Conservation (phyloP, 2,329 filamentous ascomycete genomes). For the Emericellopsis cladophorae region DNA sequence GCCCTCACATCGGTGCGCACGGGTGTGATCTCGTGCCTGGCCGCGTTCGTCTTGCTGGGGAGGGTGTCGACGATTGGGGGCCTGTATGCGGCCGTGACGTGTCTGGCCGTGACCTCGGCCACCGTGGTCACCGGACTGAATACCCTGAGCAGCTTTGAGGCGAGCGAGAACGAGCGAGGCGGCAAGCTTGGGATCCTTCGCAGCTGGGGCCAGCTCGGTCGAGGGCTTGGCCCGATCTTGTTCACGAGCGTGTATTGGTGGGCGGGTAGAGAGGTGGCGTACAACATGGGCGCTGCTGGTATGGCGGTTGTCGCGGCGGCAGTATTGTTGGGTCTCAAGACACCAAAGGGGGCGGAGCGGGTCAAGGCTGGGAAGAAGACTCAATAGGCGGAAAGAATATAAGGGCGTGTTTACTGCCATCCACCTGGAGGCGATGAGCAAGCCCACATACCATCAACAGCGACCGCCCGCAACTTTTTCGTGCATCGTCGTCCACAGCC, state of each 20-base stretch:
- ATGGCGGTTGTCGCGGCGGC: slow-evolving; percentile 63
- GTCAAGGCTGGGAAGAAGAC: slow-evolving; percentile 7
- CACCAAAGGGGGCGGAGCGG: slow-evolving; percentile 29
- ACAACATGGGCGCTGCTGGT: slow-evolving; percentile 65
- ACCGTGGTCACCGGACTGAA: slow-evolving; percentile 93
- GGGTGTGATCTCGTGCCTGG: slow-evolving; percentile 64
- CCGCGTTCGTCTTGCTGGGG: slow-evolving; percentile 70
- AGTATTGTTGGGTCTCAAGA: slow-evolving; percentile 60
- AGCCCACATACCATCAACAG: no score
- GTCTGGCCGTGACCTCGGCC: slow-evolving; percentile 80
- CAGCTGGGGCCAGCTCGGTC: slow-evolving; percentile 72
- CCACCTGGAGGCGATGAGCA: no score
- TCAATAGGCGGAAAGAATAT: slow-evolving; percentile 2
- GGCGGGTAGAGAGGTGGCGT: slow-evolving; percentile 81
- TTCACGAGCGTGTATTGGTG: slow-evolving; percentile 99
- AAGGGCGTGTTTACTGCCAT: no score
- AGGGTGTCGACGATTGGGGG: slow-evolving; percentile 52
- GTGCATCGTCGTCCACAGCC: no score
- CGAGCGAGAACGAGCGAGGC: slow-evolving; percentile 65
- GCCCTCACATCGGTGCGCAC: slow-evolving; percentile 69
- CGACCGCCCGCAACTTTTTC: no score
- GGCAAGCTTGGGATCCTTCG: slow-evolving; percentile 77
- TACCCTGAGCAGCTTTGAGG: slow-evolving; percentile 83
- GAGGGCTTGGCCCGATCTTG: slow-evolving; percentile 73
- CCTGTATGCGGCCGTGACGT: slow-evolving; percentile 71